Base-by-base conservation (phyloP, 2,329 filamentous ascomycete genomes). In the Xylariaceae sp. region DNA sequence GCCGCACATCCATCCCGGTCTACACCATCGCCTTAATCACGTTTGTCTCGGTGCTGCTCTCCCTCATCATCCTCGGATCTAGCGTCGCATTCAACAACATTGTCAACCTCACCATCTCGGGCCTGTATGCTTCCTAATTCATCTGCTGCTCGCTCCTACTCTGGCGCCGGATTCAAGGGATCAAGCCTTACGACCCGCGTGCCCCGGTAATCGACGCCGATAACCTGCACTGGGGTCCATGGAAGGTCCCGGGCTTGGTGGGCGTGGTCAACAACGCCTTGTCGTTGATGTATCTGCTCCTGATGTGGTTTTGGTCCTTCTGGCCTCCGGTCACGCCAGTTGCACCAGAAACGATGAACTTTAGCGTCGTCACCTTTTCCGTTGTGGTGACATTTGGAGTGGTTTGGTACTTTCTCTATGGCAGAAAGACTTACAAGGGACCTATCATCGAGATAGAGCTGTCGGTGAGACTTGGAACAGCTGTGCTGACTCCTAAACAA, bases 261-360 rank as follows among this genome's bases (percentile, higher is more conserved):
- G 44, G 47, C 2, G 24, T 29, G n/a, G 29, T 43, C 9, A 39
- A 41, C 13, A 49, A 49, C 17, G 42, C 31, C 17, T 45, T 49
- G 16, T 39, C 39, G 4, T 47, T 41, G n/a, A 22, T 35, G 9
- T 49, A 37, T 17, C 31, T 47, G n/a, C 22, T 43, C 4, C 19
- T 47, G 13, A 32, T 45, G 19, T 34, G 38, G 26, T 44, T 49
- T 40, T 47, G 43, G 31, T 43, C 41, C 34, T 47, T 47, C 31
- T 47, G 44, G 44, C 44, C 44, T 4, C 34, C 37, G 2, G 9
- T 12, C 3, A 38, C 38, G 29, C 35, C 38, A 17, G 34, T 35
- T 4, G 38, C 41, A 2, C 34, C 38, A 13, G 11, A 26, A 9
- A 36, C 41, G 2, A 41, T 47, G 44, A 43, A 47, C 35, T 37